Conservation (phyloP, 257 asterid genomes). For the Solanum arcanum region DNA sequence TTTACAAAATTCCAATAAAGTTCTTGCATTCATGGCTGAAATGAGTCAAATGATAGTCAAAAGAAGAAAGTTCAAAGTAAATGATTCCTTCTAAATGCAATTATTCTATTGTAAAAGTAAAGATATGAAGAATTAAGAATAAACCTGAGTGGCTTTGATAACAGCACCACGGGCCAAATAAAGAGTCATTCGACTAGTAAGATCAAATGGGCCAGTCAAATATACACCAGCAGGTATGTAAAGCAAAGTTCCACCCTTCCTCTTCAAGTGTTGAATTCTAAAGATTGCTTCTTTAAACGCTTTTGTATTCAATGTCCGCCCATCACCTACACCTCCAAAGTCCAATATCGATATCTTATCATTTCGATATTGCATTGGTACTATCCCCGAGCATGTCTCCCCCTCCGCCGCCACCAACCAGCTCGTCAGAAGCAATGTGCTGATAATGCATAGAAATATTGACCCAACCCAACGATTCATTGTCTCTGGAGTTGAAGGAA, state of each 20-base stretch:
- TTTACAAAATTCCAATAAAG: neutral
- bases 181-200: slow-evolving; percentile 93
- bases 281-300: slow-evolving; percentile 76
- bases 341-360: slow-evolving; percentile 77
- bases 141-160: slow-evolving; percentile 75
- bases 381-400: slow-evolving; percentile 76
- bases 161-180: slow-evolving; percentile 76
- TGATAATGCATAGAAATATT: slow-evolving; percentile 9
- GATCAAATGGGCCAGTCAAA: slow-evolving; percentile 71
- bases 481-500: neutral
- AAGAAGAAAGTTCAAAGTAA: neutral
- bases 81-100: neutral
- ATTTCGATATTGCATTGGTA: slow-evolving; percentile 60
- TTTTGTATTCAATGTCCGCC: slow-evolving; percentile 67
- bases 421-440: slow-evolving; percentile 6
- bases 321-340: slow-evolving; percentile 87
- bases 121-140: neutral
- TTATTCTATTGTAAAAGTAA: neutral
- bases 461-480: slow-evolving; percentile 13
- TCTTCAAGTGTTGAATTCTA: slow-evolving; percentile 63
- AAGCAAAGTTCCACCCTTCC: slow-evolving; percentile 84
- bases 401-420: slow-evolving; percentile 12
- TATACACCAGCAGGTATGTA: slow-evolving; percentile 83
- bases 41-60: neutral
- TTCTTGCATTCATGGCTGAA: neutral